Base-by-base conservation (phyloP, 1,284 basidiomycete species). In the Sporisorium iseilematis-ciliati region DNA sequence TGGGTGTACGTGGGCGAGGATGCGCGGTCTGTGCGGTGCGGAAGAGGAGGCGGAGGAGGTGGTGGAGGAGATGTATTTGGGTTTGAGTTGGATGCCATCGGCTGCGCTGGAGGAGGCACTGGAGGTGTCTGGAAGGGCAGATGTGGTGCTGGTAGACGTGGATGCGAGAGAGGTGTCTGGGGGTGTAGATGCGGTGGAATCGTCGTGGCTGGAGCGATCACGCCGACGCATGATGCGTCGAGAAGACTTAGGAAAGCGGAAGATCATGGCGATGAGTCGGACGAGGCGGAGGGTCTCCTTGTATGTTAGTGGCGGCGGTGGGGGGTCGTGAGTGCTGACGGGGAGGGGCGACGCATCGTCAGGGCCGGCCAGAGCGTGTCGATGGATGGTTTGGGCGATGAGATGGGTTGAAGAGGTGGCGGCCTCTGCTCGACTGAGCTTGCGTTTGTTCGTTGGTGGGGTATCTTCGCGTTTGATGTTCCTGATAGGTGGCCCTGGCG, bases 281-380 rank as follows among this genome's bases (percentile, higher is more conserved):
- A 65, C 53, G 2, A 75, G 66, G 14, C 72, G 65, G n/a, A 69
- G 50, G 6, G 72, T 75, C 31, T 75, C 72, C 33, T 70, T 75
- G 55, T 62, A 69, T 1, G 66, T 69, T 3, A 75, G 56, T 10
- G 72, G 72, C 7, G 57, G 12, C 7, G 61, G 51, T 26, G 33
- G 20, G 0, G 42, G 4, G 18, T 38, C 11, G 16, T 7, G n/a
- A 7, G 20, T 11, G 20, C 7, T 6, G 14, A 5, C 2, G 14
- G 2, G 23, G 12, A 7, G 50, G 4, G 7, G 35, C n/a, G 29
- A 5, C n/a, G 49, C 10, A 2, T 25, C 10, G 6, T 20, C 29
- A 18, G 4, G n/a, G 11, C 38, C 40, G 33, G 3, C 33, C 18
- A 45, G 18, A 40, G 49, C 50, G 41, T 63, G 59, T 11, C 23